These are phyloP conservation scores for Coprinellus aureogranulatus DNA, from an alignment of 768 basidiomycete species.

Conservation along the genomic window DNA sequence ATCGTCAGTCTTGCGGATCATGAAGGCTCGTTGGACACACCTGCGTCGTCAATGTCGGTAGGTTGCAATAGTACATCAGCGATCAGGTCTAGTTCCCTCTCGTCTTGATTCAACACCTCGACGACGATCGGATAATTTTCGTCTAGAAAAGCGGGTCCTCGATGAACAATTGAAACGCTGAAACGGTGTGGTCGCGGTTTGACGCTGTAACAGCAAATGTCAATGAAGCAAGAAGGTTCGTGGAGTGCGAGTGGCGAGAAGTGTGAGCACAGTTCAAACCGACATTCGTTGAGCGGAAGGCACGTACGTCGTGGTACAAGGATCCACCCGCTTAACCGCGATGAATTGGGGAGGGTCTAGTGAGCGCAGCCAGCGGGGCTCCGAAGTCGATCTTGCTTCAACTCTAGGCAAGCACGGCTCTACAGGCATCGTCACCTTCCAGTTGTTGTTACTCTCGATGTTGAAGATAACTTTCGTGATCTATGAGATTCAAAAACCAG, in stretches of 20 bases:
- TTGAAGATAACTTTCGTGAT: slow-evolving; percentile 47
- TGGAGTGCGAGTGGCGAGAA: slow-evolving; percentile 4
- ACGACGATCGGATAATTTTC: slow-evolving; percentile 77
- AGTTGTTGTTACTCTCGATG: slow-evolving; percentile 57
- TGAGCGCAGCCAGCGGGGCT: slow-evolving; percentile 56
- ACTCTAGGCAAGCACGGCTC: slow-evolving; percentile 31
- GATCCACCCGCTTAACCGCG: slow-evolving; percentile 46
- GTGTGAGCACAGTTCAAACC: too few relatives aligned
- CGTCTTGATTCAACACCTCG: slow-evolving; percentile 69
- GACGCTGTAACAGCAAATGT: slow-evolving; percentile 40
- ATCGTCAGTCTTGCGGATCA: not conserved
- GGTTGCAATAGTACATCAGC: slow-evolving; percentile 82
- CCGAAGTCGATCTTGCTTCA: slow-evolving; percentile 32
- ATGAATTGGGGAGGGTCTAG: slow-evolving; percentile 53
- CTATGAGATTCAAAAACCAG: slow-evolving; percentile 26
- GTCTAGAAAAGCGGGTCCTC: slow-evolving; percentile 71
- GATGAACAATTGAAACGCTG: slow-evolving; percentile 52
- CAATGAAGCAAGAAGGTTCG: not conserved
- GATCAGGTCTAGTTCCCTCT: slow-evolving; percentile 61
- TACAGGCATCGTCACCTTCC: slow-evolving; percentile 66
- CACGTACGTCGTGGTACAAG: slow-evolving; percentile 49
- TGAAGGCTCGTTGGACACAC: slow-evolving; percentile 36
- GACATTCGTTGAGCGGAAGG: not conserved
- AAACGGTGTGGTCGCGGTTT: slow-evolving; percentile 63
- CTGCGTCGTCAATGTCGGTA: slow-evolving; percentile 67